These are phyloP conservation scores for Colletotrichum costaricense DNA, from an alignment of 2,329 filamentous ascomycete genomes.

Conservation along the genomic window DNA sequence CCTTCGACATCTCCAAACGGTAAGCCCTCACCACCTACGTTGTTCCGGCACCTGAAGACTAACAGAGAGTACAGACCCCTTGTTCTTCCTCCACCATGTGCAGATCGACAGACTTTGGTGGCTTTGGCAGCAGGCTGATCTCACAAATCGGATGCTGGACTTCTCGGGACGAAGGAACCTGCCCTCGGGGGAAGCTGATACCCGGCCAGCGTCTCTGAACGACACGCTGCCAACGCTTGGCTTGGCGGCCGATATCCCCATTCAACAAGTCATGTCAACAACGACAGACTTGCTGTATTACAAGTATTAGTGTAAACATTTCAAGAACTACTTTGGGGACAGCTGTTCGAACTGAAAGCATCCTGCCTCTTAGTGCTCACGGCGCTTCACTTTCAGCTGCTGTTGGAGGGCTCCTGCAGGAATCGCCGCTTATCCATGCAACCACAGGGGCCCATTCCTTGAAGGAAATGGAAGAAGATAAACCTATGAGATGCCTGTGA, in stretches of 20 bases:
- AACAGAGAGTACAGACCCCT: constrained; percentile 27
- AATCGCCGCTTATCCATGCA: neutral
- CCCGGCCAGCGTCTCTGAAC: constrained; percentile 15
- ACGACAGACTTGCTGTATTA: constrained; percentile 20
- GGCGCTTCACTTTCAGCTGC: neutral
- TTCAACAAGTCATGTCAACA: constrained; percentile 34
- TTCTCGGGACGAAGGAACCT: constrained; percentile 18
- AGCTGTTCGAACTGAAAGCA: no score
- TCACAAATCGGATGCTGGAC: constrained; percentile 11
- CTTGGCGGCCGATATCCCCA: constrained; percentile 24
- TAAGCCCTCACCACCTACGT: neutral
- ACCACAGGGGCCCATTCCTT: neutral
- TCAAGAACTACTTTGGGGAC: no score
- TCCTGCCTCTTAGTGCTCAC: no score
- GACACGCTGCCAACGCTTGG: constrained; percentile 33
- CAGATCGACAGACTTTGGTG: constrained; percentile 39
- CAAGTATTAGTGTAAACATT: neutral
- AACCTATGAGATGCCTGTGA: neutral
- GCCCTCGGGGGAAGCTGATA: neutral
- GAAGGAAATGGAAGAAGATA: neutral
- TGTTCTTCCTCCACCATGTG: constrained; percentile 39
- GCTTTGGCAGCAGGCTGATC: constrained; percentile 35
- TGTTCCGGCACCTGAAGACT: no score
- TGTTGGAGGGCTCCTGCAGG: neutral
- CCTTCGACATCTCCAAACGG: constrained; percentile 42